These are phyloP conservation scores for Diplocarpon rosae DNA, from an alignment of 2,329 filamentous ascomycete species.

Conservation along the genomic window DNA sequence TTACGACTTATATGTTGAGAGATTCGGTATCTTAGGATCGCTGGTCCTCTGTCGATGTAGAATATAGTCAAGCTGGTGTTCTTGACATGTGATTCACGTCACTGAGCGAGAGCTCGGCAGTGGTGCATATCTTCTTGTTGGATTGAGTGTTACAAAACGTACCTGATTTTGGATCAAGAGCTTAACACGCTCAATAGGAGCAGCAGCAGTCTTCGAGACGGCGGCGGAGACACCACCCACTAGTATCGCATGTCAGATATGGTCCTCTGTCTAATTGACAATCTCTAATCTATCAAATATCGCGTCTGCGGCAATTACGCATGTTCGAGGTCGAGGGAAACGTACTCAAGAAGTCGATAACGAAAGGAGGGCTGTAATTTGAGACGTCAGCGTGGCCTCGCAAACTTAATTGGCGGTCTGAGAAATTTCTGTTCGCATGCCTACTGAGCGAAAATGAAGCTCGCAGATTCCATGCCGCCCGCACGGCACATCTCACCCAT, in stretches of 20 bases:
- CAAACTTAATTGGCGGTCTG: not conserved
- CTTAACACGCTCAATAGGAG: slow-evolving; percentile 99
- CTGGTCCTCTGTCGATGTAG: not conserved
- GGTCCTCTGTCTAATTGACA: too few relatives aligned
- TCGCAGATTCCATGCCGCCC: slow-evolving; percentile 2
- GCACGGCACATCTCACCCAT: slow-evolving; percentile 12
- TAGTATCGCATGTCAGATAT: slow-evolving; percentile 34
- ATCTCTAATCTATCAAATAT: not conserved
- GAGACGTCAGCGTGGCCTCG: slow-evolving; percentile 20
- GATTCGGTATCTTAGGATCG: not conserved
- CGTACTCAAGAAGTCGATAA: slow-evolving; percentile 99
- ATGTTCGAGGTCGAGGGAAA: slow-evolving; percentile 28
- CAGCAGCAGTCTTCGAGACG: slow-evolving; percentile 99
- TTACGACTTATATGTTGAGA: not conserved
- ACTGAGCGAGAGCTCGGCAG: slow-evolving; percentile 13
- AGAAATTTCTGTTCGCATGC: too few relatives aligned
- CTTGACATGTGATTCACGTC: slow-evolving; percentile 9
- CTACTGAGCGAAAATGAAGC: slow-evolving; percentile 19
- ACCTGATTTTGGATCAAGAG: slow-evolving; percentile 99
- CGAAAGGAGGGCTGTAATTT: slow-evolving; percentile 59
- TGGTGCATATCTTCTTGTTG: slow-evolving; percentile 1
- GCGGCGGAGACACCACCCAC: slow-evolving; percentile 99
- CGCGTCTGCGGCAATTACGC: slow-evolving; percentile 8
- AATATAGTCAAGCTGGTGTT: not conserved
- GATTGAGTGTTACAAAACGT: slow-evolving; percentile 30